Evolutionary conservation across 2,329 filamentous ascomycete species (phyloP), one percentile per base, ranked within the genome.

Genomic region (Alternaria burnsii): DNA sequence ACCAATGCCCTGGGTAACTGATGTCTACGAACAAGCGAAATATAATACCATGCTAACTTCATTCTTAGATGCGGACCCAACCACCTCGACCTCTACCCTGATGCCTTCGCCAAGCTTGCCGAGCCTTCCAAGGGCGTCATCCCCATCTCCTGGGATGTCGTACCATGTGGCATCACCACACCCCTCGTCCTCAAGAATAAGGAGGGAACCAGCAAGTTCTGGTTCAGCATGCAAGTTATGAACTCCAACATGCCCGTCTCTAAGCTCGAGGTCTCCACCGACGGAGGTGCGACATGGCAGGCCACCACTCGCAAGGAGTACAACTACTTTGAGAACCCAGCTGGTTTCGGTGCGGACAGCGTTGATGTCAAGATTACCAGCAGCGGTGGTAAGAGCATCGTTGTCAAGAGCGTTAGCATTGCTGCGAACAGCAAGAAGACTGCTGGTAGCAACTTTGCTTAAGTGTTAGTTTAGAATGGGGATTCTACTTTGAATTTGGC

Each of bases 151-250:
- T 87, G 84, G 83, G 72, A 81, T 36, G 80, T 81, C 61, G 81
- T 86, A 11, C 69, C 81, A 20, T 87, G 86, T 68, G 83, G 82
- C 43, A 84, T 87, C 69, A 80, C 80, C 48, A 75, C 78, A 0
- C 82, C 84, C 1, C 74, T 88, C 10, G 67, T 79, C 46, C 78
- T 87, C 24, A 81, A 83, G 74, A 85, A 85, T 77, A 87, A 87
- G 72, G 78, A 80, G 22, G 83, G 83, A 24, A 82, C 82, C 4
- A 84, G 82, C 5, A 71, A 76, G 30, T 82, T 82, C 74, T 87
- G 85, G 84, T 87, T 87, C 78, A 82, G 81, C 48, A 87, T 88
- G 82, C 88, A 91, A 74, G 87, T 90, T 43, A 81, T 88, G 69
- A 89, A 90, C 76, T 79, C 85, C 69, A 88, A 88, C 72, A 80